Evolutionary conservation across 306 rosid genomes (phyloP), one percentile per base, ranked within the genome.

Genomic region (Alnus rubra): DNA sequence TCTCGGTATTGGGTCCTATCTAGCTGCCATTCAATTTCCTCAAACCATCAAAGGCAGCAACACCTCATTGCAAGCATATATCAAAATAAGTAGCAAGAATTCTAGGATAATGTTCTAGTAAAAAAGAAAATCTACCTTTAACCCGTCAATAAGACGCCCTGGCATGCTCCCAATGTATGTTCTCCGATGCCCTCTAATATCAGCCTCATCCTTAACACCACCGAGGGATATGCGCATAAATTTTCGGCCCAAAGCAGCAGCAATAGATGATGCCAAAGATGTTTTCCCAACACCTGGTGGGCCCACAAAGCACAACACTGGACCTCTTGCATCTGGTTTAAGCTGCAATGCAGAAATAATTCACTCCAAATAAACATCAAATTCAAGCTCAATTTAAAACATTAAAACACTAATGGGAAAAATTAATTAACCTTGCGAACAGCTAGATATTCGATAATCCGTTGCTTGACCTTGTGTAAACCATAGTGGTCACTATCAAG

Each of bases 101-200:
- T 65, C 63, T 51, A 33, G 78, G 50, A 48, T 14, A 74, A 75
- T 23, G 14, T 47, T 82, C 19, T 49, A 73, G 71, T 48, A 47
- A 54, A 73, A 74, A 74, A 37, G 56, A 67, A 71, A 78, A 5
- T 42, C 14, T 81, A 90, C 98, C 98, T 94, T 94, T 72, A 94
- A 83, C 71, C 98, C 97, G 62, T 94, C 98, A 82, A 94, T 92
- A 67, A 92, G 98, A 81, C 98, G 91, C 79, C 98, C 98, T 47
- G 98, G 97, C 98, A 94, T 94, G 88, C 98, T 94, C 84, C 97
- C 98, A 74, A 94, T 94, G 89, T 94, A 94, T 78, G 98, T 92
- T 89, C 97, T 94, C 89, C 98, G 89, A 79, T 94, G 98, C 62
- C 98, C 98, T 83, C 98, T 89, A 76, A 94, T 87, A 85, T 94